Conservation (phyloP, 345 rosid species). For the Eutrema japonicum region DNA sequence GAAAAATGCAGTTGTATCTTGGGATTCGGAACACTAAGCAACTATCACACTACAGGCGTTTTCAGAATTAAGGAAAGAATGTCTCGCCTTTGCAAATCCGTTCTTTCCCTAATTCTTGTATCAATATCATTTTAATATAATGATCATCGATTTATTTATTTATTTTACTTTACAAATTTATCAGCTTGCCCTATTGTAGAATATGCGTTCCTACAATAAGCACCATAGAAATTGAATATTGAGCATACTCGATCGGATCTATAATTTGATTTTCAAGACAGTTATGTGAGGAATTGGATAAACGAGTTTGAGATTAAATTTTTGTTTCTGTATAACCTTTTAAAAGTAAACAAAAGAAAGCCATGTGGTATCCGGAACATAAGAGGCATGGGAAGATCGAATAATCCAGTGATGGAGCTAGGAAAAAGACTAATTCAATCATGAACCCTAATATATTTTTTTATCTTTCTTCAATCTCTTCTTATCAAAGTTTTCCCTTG, state of each 20-base stretch:
- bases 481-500: background rate
- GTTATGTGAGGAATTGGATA: background rate
- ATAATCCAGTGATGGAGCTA: conserved; percentile 43
- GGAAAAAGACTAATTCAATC: conserved; percentile 32
- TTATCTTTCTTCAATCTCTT: conserved; percentile 22
- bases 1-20: too few species aligned
- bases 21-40: too few species aligned
- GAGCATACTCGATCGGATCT: background rate
- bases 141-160: too few species aligned
- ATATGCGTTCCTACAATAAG: too few species aligned
- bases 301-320: background rate
- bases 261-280: background rate
- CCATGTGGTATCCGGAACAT: conserved; percentile 37
- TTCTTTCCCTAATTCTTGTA: too few species aligned
- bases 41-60: too few species aligned
- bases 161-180: too few species aligned
- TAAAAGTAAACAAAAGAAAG: conserved; percentile 25
- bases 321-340: background rate
- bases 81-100: too few species aligned
- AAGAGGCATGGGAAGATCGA: conserved; percentile 41
- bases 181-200: too few species aligned
- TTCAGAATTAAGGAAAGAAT: too few species aligned
- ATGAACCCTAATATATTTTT: conserved; percentile 19
- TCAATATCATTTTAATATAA: too few species aligned
- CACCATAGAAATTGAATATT: background rate